Percentiles rank a stretch among this genome's conserved stretches.
These are phyloP conservation scores for Raffaelea albimanens DNA, from an alignment of 2,329 filamentous ascomycete genomes.

Conservation along the genomic window DNA sequence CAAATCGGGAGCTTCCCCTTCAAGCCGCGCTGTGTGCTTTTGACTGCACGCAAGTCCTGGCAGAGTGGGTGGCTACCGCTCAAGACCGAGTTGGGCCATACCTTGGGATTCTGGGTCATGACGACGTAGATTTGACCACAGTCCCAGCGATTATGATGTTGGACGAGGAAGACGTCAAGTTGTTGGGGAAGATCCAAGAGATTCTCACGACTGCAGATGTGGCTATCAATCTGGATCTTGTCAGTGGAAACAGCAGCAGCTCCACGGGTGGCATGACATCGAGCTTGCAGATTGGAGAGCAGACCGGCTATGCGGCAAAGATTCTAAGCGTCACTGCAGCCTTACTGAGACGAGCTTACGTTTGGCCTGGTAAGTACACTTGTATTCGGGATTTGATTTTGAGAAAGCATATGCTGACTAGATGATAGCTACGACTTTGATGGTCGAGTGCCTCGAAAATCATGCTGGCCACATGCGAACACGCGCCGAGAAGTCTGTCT, in stretches of 20 bases:
- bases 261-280: slow-evolving; percentile 22
- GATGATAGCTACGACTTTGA: slow-evolving; percentile 38
- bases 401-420: slow-evolving; percentile 8
- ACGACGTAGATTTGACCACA: slow-evolving; percentile 67
- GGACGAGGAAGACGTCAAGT: slow-evolving; percentile 82
- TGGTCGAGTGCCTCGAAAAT: slow-evolving; percentile 44
- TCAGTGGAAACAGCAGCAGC: neutral
- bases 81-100: slow-evolving; percentile 91
- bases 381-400: neutral
- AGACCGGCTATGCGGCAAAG: slow-evolving; percentile 74
- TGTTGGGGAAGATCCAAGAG: slow-evolving; percentile 73
- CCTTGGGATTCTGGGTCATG: slow-evolving; percentile 75
- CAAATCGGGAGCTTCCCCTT: slow-evolving; percentile 74
- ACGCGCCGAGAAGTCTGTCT: slow-evolving; percentile 42
- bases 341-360: slow-evolving; percentile 78
- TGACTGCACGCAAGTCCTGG: slow-evolving; percentile 87
- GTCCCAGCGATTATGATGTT: slow-evolving; percentile 84
- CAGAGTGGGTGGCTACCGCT: slow-evolving; percentile 87
- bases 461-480: slow-evolving; percentile 43
- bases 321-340: slow-evolving; percentile 76
- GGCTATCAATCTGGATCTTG: slow-evolving; percentile 58
- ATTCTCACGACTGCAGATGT: slow-evolving; percentile 68
- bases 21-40: slow-evolving; percentile 89
- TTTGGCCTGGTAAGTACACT: slow-evolving; percentile 72
- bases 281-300: slow-evolving; percentile 38